A percentile compares a stretch with the other conserved stretches of the same genome.
phyloP scores from a whole-genome alignment of 176 grass and related monocot genomes.

The Zea mays region DNA sequence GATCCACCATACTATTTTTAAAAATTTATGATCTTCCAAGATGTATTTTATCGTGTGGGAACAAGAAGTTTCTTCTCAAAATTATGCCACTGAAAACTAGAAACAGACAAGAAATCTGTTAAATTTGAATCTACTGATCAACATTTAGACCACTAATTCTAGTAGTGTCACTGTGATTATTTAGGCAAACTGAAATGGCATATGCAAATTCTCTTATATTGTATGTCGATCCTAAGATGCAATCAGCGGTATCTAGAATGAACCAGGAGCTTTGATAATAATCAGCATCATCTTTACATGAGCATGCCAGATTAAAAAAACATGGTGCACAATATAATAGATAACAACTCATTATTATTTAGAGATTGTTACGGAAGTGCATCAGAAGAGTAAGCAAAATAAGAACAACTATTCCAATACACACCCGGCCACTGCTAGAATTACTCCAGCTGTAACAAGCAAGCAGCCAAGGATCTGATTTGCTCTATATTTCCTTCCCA shows the following conservation, averaged over 20 bases:
- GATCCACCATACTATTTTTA: background rate
- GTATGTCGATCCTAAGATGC: background rate
- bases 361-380: conserved; percentile 22
- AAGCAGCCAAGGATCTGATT: conserved; percentile 87
- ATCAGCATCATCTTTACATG: background rate
- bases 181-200: conserved; percentile 19
- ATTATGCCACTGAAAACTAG: conserved; percentile 8
- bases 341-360: background rate
- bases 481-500: conserved; percentile 78
- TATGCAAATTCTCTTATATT: conserved; percentile 28
- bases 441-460: conserved; percentile 73
- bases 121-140: conserved; percentile 3
- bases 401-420: conserved; percentile 13
- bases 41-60: conserved; percentile 21
- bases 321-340: background rate
- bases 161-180: background rate
- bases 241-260: background rate
- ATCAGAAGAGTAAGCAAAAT: conserved; percentile 20
- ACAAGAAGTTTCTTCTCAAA: background rate
- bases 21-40: background rate
- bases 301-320: background rate
- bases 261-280: background rate
- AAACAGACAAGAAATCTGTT: conserved; percentile 3
- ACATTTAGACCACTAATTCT: conserved; percentile 8
- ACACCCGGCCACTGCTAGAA: conserved; percentile 79